Evolutionary conservation across 176 grass and related monocot species (phyloP).

Genomic region (Areca catechu): DNA sequence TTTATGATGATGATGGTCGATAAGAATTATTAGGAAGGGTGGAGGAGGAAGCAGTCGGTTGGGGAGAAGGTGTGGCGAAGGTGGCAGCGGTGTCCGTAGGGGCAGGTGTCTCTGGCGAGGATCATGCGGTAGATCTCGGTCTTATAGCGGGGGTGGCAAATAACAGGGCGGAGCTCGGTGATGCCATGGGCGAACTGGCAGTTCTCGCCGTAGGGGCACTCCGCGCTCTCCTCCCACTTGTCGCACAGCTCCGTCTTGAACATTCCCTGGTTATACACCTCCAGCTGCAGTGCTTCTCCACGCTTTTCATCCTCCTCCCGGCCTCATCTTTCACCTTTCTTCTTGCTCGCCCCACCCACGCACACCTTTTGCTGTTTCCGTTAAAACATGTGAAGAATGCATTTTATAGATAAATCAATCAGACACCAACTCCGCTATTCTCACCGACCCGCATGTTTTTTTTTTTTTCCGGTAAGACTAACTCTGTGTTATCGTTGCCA

Average conservation of each 20-base stretch:
- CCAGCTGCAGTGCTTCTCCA: conserved; percentile 39
- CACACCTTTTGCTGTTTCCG: too few relatives aligned
- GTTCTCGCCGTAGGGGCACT: too few relatives aligned
- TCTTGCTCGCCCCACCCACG: conserved; percentile 21
- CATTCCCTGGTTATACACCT: conserved; percentile 97
- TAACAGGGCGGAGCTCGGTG: too few relatives aligned
- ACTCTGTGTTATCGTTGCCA: too few relatives aligned
- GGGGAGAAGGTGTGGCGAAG: conserved; percentile 73
- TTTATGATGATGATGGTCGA: too few relatives aligned
- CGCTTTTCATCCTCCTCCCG: not conserved
- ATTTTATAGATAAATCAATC: too few relatives aligned
- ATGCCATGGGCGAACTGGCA: too few relatives aligned
- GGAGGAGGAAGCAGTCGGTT: conserved; percentile 49
- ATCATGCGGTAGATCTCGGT: conserved; percentile 97
- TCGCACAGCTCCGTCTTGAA: conserved; percentile 99
- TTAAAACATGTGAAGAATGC: not conserved
- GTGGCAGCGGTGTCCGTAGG: conserved; percentile 96
- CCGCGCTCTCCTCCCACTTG: conserved; percentile 92
- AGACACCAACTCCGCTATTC: too few relatives aligned
- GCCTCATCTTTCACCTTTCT: conserved; percentile 5
- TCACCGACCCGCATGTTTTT: too few relatives aligned
- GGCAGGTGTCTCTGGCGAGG: conserved; percentile 64
- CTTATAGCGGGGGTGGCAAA: conserved; percentile 96
- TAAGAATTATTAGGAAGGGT: conserved; percentile 14
- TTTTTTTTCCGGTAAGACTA: too few relatives aligned